These are phyloP conservation scores for Litsea cubeba DNA, from an alignment of 164 flowering plant species.

Conservation along the genomic window DNA sequence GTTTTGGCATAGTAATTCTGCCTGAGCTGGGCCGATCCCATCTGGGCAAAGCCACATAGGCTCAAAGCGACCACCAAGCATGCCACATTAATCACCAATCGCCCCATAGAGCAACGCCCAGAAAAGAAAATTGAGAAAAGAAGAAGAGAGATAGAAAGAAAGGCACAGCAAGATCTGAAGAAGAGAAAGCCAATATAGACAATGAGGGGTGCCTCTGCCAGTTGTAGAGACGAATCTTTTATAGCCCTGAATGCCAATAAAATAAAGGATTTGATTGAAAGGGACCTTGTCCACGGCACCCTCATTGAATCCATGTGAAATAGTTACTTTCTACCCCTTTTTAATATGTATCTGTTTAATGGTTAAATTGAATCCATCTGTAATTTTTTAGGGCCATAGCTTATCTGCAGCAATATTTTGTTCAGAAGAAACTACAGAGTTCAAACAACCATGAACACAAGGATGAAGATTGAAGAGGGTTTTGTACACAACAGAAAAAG, in stretches of 20 bases:
- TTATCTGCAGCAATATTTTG: no score
- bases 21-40: constrained; percentile 43
- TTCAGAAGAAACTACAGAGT: no score
- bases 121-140: no score
- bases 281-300: neutral
- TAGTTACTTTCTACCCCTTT: no score
- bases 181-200: neutral
- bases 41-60: neutral
- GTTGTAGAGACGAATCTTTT: neutral
- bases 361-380: no score
- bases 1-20: constrained; percentile 46
- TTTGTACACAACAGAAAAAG: no score
- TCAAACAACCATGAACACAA: no score
- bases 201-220: neutral
- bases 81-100: neutral
- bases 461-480: no score
- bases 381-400: no score
- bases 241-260: neutral
- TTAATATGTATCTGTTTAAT: no score
- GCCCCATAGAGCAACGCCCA: neutral
- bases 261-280: neutral
- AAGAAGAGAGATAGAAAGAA: no score
- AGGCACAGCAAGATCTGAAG: neutral
- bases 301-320: no score
- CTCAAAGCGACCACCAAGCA: constrained; percentile 4